These are phyloP conservation scores for Chionographis japonica DNA, from an alignment of 106 monocot genomes.

Conservation along the genomic window DNA sequence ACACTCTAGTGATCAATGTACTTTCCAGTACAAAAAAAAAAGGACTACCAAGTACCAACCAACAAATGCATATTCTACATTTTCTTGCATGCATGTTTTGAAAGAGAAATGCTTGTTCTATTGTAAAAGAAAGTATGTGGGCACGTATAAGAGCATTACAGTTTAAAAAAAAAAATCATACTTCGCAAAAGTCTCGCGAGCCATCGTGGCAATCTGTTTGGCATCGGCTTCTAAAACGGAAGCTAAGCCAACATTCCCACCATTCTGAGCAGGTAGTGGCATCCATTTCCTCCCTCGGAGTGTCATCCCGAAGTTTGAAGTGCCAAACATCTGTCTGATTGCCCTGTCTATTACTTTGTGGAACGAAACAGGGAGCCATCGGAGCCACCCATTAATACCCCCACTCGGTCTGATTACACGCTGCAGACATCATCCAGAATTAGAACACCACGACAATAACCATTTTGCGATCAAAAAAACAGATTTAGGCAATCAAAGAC, in stretches of 20 bases:
- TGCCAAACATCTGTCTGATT: conserved; percentile 52
- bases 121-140: too few species aligned
- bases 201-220: conserved; percentile 65
- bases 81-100: too few species aligned
- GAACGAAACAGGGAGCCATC: conserved; percentile 79
- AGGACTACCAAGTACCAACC: too few species aligned
- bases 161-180: conserved; percentile 31
- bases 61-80: too few species aligned
- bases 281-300: conserved; percentile 29
- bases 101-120: too few species aligned
- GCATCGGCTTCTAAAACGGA: conserved; percentile 89
- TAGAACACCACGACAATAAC: background rate
- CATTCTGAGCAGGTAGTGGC: conserved; percentile 42
- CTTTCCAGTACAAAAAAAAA: too few species aligned
- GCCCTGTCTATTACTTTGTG: conserved; percentile 57
- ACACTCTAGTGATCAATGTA: too few species aligned
- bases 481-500: background rate
- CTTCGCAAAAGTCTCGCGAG: conserved; percentile 90
- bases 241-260: conserved; percentile 57
- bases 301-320: conserved; percentile 31
- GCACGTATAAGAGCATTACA: too few species aligned
- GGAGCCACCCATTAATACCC: conserved; percentile 83
- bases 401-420: conserved; percentile 88
- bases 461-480: background rate
- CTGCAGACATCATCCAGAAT: conserved; percentile 33